phyloP scores from a whole-genome alignment of 192 early-diverging fungal genomes.

The Haplosporangium gracile region DNA sequence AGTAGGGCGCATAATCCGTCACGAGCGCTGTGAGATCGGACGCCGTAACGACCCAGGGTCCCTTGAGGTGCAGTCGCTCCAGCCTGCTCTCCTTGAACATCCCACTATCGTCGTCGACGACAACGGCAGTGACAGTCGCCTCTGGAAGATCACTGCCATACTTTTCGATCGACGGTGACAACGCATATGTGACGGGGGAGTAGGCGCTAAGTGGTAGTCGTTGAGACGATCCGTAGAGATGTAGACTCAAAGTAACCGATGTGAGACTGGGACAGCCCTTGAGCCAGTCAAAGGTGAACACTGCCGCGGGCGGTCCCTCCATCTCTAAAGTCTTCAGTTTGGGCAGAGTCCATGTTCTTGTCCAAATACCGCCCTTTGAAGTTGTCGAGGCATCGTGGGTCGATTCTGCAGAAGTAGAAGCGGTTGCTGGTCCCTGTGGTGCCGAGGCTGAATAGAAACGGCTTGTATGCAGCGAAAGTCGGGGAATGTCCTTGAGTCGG shows the following conservation, averaged over 20 bases:
- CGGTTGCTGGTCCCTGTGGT: not conserved
- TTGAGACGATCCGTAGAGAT: not conserved
- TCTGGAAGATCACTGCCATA: not conserved
- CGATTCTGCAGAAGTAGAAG: not conserved
- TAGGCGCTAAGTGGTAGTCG: not conserved
- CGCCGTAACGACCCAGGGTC: slow-evolving; percentile 4
- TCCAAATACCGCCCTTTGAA: not conserved
- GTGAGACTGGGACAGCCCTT: slow-evolving; percentile 11
- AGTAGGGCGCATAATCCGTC: slow-evolving; percentile 8
- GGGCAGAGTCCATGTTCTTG: slow-evolving; percentile 16
- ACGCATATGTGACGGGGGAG: not conserved
- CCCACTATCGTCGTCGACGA: not conserved
- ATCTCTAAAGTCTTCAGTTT: slow-evolving; percentile 1
- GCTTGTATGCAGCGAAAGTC: not conserved
- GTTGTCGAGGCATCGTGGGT: not conserved
- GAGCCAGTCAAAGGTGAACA: slow-evolving; percentile 25
- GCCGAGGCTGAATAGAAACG: not conserved
- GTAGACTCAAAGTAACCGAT: not conserved
- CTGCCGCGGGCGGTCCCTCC: slow-evolving; percentile 3
- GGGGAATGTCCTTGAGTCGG: not conserved
- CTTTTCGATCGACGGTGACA: not conserved
- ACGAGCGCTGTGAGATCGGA: not conserved
- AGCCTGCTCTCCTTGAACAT: slow-evolving; percentile 5
- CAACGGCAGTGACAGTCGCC: not conserved
- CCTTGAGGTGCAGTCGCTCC: not conserved